A percentile compares a stretch with the other conserved stretches of the same genome.
Evolutionary conservation across 2,329 filamentous ascomycete genomes (phyloP).

Genomic region (Lachnellula hyalina): DNA sequence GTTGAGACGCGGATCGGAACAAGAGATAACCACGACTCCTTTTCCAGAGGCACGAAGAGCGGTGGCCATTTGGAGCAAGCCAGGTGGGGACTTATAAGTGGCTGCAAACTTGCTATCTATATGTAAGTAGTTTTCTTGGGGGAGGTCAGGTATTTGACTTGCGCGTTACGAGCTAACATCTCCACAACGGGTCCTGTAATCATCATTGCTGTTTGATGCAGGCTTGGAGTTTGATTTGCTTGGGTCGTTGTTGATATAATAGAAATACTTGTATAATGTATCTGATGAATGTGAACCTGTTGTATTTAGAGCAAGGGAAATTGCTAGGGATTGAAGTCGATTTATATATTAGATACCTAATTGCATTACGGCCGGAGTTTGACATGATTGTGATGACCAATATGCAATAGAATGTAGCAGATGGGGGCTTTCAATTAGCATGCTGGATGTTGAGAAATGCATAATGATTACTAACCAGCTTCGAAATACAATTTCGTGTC

Average conservation of each 20-base stretch:
- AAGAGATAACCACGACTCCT: slow-evolving; percentile 20
- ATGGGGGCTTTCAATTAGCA: not conserved
- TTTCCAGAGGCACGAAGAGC: slow-evolving; percentile 8
- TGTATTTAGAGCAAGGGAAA: not conserved
- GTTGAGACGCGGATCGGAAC: slow-evolving; percentile 21
- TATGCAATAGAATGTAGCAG: too few relatives aligned
- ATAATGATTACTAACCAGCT: not conserved
- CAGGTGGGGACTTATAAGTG: slow-evolving; percentile 14
- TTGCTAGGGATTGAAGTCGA: not conserved
- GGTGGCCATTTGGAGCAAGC: slow-evolving; percentile 14
- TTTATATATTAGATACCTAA: not conserved
- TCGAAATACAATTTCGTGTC: not conserved
- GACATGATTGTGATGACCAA: too few relatives aligned
- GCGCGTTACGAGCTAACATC: slow-evolving; percentile 21
- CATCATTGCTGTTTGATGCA: slow-evolving; percentile 9
- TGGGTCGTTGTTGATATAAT: too few relatives aligned
- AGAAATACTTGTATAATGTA: too few relatives aligned
- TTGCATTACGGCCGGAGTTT: not conserved
- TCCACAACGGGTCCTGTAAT: slow-evolving; percentile 15
- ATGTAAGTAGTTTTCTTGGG: not conserved
- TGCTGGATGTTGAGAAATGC: not conserved
- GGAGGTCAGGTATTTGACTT: not conserved
- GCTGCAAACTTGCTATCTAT: slow-evolving; percentile 9
- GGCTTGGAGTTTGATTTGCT: not conserved
- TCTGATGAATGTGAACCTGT: too few relatives aligned